These are phyloP conservation scores for Didymella pinodella DNA, from an alignment of 2,329 filamentous ascomycete species.

Conservation along the genomic window DNA sequence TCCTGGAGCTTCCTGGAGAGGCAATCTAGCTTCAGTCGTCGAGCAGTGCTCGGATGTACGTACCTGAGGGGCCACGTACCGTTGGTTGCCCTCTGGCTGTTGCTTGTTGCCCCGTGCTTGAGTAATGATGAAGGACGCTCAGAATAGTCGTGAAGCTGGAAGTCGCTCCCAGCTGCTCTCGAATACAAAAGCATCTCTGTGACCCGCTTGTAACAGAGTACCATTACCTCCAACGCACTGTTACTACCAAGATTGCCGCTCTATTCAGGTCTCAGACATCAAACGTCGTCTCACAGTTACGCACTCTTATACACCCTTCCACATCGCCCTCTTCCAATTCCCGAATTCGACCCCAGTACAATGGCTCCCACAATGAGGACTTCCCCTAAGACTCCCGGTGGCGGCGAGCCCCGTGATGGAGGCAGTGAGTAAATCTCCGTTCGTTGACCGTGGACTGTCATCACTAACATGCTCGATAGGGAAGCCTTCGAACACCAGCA, in stretches of 20 bases:
- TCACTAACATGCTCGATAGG: slow-evolving; percentile 25
- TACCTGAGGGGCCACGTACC: slow-evolving; percentile 44
- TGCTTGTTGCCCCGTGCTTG: slow-evolving; percentile 38
- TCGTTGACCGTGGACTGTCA: slow-evolving; percentile 1
- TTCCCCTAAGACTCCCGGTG: slow-evolving; percentile 22
- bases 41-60: slow-evolving; percentile 37
- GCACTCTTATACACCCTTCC: slow-evolving; percentile 28
- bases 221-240: slow-evolving; percentile 29
- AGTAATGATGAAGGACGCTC: slow-evolving; percentile 32
- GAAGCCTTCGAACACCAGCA: slow-evolving; percentile 22
- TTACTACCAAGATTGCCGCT: slow-evolving; percentile 27
- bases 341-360: slow-evolving; percentile 18
- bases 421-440: slow-evolving; percentile 28
- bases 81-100: slow-evolving; percentile 43
- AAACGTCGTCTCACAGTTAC: slow-evolving; percentile 26
- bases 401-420: slow-evolving; percentile 30
- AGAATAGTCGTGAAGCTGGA: slow-evolving; percentile 24
- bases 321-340: slow-evolving; percentile 13
- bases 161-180: slow-evolving; percentile 22
- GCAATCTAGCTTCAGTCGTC: slow-evolving; percentile 46
- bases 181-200: slow-evolving; percentile 35
- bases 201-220: slow-evolving; percentile 31
- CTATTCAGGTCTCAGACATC: slow-evolving; percentile 34
- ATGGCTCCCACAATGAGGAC: slow-evolving; percentile 25
- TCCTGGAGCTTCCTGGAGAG: slow-evolving; percentile 36